Percentiles rank a stretch among this genome's conserved stretches.
These are phyloP conservation scores for Suillus brevipes DNA, from an alignment of 768 basidiomycete species.

Conservation along the genomic window DNA sequence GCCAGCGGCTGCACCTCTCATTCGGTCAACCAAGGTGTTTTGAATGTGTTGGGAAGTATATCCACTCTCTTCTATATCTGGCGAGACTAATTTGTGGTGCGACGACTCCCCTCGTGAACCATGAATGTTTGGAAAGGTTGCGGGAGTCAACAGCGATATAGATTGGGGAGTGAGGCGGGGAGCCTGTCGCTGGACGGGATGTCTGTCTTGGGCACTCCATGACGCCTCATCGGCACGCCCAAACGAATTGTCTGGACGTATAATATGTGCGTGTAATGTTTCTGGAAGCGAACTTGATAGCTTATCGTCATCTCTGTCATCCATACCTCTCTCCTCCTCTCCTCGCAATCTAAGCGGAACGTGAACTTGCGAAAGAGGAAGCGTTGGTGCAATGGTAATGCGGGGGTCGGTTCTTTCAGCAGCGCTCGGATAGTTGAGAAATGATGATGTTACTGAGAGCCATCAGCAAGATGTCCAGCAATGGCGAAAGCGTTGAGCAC, in stretches of 20 bases:
- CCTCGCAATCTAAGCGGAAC: background rate
- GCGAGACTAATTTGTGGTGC: background rate
- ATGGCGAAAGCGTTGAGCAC: slow-evolving; percentile 14
- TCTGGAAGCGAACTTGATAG: slow-evolving; percentile 12
- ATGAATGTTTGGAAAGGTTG: slow-evolving; percentile 10
- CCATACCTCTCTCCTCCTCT: slow-evolving; percentile 13
- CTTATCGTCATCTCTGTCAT: slow-evolving; percentile 11
- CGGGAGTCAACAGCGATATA: slow-evolving; percentile 10
- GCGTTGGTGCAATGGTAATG: background rate
- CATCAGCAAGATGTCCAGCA: slow-evolving; percentile 22
- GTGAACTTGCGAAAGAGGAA: background rate
- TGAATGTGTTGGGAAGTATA: slow-evolving; percentile 3
- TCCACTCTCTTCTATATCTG: slow-evolving; percentile 9
- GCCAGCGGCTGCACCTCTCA: background rate
- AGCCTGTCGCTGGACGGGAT: slow-evolving; percentile 6
- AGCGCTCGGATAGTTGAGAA: slow-evolving; percentile 17
- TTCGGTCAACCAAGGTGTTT: slow-evolving; percentile 1
- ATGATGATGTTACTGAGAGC: slow-evolving; percentile 19
- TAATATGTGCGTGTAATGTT: slow-evolving; percentile 13
- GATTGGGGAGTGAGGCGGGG: slow-evolving; percentile 3
- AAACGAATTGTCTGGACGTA: slow-evolving; percentile 1
- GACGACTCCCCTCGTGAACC: slow-evolving; percentile 5
- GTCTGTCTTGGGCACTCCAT: slow-evolving; percentile 11
- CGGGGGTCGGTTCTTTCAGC: slow-evolving; percentile 15
- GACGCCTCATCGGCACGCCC: slow-evolving; percentile 9